Base-by-base conservation (phyloP, 1,284 basidiomycete species). In the Phellopilus nigrolimitatus region DNA sequence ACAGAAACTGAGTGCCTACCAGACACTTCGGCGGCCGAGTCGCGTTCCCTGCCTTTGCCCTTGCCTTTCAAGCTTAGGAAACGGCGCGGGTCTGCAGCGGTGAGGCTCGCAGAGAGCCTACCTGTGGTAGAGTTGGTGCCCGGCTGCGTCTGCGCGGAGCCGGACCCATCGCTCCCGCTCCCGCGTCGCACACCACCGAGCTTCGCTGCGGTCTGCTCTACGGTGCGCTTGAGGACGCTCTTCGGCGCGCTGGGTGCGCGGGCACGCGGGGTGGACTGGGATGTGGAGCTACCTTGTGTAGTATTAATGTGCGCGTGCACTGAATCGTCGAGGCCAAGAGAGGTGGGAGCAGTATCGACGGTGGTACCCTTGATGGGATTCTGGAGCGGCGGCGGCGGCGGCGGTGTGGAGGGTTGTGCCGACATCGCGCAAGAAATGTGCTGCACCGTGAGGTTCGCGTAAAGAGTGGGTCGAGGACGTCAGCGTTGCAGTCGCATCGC, bases 51-150 rank as follows among this genome's bases (percentile, higher is more conserved):
- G 48, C 68, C 72, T 62, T 73, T 79, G 24, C 68, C 71, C 66
- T 75, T 79, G 53, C 75, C 74, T 61, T 64, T 78, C 38, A 80
- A 64, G 61, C 76, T 79, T 62, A 81, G 77, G 37, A 81, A 63
- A 27, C 79, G 78, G 55, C 72, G 76, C 55, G 68, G 72, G 45
- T 69, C 66, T 37, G 74, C 60, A 31, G 63, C n/a, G 66, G 61
- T 31, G 63, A 53, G 33, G 64, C 64, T 52, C 64, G 60, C 63
- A 64, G 44, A 65, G 60, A 17, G 63, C 61, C 24, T 63, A 54
- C 55, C 24, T 69, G 58, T 10, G 66, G 58, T 28, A 65, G 59
- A 33, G 72, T 59, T 52, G 66, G 74, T 38, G 62, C 66, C n/a
- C n/a, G n/a, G n/a, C n/a, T n/a, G n/a, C n/a, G n/a, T n/a, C n/a